Conservation (phyloP, 2,329 filamentous ascomycete genomes). For the Trichocomaceae sp. region DNA sequence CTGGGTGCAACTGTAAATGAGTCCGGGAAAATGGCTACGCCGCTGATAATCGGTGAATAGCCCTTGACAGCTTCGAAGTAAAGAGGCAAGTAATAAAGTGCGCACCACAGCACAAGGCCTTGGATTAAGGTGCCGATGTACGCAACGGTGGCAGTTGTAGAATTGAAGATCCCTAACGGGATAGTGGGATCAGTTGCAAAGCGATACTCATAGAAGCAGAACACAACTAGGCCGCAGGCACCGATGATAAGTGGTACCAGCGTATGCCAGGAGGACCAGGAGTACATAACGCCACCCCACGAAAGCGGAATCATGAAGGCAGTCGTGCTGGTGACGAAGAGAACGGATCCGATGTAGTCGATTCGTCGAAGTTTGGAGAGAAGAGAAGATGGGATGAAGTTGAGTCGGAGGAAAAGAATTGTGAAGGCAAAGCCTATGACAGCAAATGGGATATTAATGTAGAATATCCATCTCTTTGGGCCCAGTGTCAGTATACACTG, state of each 20-base stretch:
- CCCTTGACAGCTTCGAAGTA: slow-evolving; percentile 42
- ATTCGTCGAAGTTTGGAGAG: slow-evolving; percentile 17
- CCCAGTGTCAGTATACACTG: slow-evolving; percentile 13
- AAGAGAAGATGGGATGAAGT: slow-evolving; percentile 49
- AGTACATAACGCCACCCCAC: slow-evolving; percentile 25
- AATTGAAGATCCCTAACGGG: slow-evolving; percentile 40
- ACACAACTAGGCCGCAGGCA: slow-evolving; percentile 19
- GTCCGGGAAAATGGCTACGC: slow-evolving; percentile 53
- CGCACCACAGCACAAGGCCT: slow-evolving; percentile 31
- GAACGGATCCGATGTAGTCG: slow-evolving; percentile 25
- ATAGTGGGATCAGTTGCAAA: slow-evolving; percentile 30
- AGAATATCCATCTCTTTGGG: slow-evolving; percentile 40
- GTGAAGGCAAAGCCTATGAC: slow-evolving; percentile 21
- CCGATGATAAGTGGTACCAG: slow-evolving; percentile 26
- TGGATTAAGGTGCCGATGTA: slow-evolving; percentile 35
- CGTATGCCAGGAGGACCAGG: slow-evolving; percentile 26
- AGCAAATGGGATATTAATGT: slow-evolving; percentile 26
- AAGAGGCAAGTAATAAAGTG: slow-evolving; percentile 39
- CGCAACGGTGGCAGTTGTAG: slow-evolving; percentile 30
- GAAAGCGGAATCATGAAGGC: slow-evolving; percentile 27
- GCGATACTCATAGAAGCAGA: slow-evolving; percentile 17
- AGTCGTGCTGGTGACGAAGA: slow-evolving; percentile 24
- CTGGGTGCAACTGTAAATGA: slow-evolving; percentile 59
- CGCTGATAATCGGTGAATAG: slow-evolving; percentile 42
- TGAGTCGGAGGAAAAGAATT: slow-evolving; percentile 22